phyloP scores from a whole-genome alignment of 2,329 filamentous ascomycete species.

The Aspergillus pseudoviridinutans region DNA sequence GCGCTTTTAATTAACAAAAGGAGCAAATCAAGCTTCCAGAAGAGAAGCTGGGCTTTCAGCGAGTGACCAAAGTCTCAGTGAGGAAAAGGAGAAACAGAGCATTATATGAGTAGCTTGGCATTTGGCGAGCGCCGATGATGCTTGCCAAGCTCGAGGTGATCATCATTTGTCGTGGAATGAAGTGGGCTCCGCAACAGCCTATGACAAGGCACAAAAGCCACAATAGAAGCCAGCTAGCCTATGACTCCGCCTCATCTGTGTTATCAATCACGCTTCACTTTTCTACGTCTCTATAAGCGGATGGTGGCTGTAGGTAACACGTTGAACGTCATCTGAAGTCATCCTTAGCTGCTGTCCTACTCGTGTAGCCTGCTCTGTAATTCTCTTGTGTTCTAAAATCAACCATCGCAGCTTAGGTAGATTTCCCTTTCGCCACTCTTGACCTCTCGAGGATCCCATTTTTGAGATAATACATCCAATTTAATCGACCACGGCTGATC shows the following conservation, averaged over 20 bases:
- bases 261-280: not conserved
- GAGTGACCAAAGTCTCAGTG: not conserved
- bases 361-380: not conserved
- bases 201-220: not conserved
- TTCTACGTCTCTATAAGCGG: not conserved
- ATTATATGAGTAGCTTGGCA: slow-evolving; percentile 12
- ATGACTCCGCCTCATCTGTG: not conserved
- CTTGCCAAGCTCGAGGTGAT: slow-evolving; percentile 13
- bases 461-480: not conserved
- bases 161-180: not conserved
- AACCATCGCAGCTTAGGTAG: not conserved
- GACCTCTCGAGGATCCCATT: not conserved
- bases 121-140: slow-evolving; percentile 6
- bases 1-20: slow-evolving; percentile 2
- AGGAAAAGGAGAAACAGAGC: slow-evolving; percentile 1
- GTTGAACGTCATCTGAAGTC: not conserved
- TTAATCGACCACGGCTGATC: not conserved
- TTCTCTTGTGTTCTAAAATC: not conserved
- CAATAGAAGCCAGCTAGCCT: not conserved
- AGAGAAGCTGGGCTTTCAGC: not conserved
- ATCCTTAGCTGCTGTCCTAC: not conserved
- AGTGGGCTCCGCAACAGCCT: not conserved
- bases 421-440: not conserved
- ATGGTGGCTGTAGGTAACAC: not conserved
- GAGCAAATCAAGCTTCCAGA: slow-evolving; percentile 15